phyloP scores from a whole-genome alignment of 78 protist species.

The Bodo saltans region DNA sequence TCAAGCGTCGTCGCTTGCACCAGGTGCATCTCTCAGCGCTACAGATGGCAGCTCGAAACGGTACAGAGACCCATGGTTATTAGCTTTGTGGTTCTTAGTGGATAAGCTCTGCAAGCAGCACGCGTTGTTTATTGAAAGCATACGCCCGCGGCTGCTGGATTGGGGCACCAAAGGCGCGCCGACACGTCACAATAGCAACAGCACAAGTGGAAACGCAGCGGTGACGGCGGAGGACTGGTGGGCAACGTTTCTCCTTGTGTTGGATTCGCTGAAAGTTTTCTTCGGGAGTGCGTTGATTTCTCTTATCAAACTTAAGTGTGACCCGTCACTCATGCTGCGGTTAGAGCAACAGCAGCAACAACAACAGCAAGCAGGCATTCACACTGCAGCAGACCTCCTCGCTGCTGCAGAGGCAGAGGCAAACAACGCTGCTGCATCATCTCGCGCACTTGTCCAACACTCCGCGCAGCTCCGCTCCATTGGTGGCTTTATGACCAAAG shows the following conservation, averaged over 20 bases:
- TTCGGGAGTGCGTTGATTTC: not conserved
- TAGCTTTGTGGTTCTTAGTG: not conserved
- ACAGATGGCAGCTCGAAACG: not conserved
- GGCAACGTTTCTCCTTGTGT: not conserved
- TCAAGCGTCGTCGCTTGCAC: not conserved
- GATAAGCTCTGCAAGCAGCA: not conserved
- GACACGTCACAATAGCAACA: too few relatives aligned
- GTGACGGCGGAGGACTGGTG: not conserved
- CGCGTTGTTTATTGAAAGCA: not conserved
- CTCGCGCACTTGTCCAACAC: not conserved
- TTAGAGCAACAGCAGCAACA: not conserved
- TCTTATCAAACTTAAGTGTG: too few relatives aligned
- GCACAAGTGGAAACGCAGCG: too few relatives aligned
- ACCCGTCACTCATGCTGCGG: too few relatives aligned
- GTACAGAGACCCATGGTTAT: not conserved
- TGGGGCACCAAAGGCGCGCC: not conserved
- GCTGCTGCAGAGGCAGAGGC: not conserved
- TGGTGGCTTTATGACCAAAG: not conserved
- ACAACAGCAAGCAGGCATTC: not conserved
- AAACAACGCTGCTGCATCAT: not conserved
- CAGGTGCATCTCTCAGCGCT: not conserved
- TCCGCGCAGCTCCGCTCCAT: not conserved
- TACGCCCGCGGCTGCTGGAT: not conserved
- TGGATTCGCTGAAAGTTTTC: not conserved
- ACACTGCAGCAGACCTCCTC: not conserved